Percentiles rank a stretch among this genome's conserved stretches.
Evolutionary conservation across 805 yeast species (phyloP).

Genomic region (Saccharomycopsis babjevae): DNA sequence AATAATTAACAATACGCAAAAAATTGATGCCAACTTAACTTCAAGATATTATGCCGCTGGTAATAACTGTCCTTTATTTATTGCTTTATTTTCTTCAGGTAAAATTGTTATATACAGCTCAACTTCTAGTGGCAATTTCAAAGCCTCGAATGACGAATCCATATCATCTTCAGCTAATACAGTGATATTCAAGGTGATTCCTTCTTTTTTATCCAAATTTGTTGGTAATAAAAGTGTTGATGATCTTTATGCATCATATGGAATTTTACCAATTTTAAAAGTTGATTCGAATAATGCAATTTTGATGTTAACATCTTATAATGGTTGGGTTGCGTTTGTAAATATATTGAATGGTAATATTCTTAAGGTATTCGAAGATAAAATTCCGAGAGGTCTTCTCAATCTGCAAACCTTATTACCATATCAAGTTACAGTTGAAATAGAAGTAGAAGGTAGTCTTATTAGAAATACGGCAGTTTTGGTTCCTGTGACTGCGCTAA

Average conservation of each 20-base stretch:
- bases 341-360: slow-evolving; percentile 17
- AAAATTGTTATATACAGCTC: slow-evolving; percentile 13
- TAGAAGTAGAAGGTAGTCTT: background rate
- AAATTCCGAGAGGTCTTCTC: slow-evolving; percentile 7
- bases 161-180: background rate
- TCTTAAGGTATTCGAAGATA: slow-evolving; percentile 11
- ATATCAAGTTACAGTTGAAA: background rate
- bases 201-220: slow-evolving; percentile 7
- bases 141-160: background rate
- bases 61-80: slow-evolving; percentile 6
- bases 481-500: slow-evolving; percentile 5
- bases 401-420: background rate
- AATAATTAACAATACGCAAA: slow-evolving; percentile 8
- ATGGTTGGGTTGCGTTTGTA: slow-evolving; percentile 17
- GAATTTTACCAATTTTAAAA: slow-evolving; percentile 7
- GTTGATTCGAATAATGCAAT: slow-evolving; percentile 12
- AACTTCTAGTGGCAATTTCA: background rate
- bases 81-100: slow-evolving; percentile 12
- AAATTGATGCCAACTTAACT: background rate
- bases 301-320: slow-evolving; percentile 8
- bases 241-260: background rate
- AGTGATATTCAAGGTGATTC: slow-evolving; percentile 8
- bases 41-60: slow-evolving; percentile 8
- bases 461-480: background rate
- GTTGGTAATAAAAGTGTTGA: background rate